phyloP scores from a whole-genome alignment of 2,329 filamentous ascomycete genomes.

The Saccharata proteae region DNA sequence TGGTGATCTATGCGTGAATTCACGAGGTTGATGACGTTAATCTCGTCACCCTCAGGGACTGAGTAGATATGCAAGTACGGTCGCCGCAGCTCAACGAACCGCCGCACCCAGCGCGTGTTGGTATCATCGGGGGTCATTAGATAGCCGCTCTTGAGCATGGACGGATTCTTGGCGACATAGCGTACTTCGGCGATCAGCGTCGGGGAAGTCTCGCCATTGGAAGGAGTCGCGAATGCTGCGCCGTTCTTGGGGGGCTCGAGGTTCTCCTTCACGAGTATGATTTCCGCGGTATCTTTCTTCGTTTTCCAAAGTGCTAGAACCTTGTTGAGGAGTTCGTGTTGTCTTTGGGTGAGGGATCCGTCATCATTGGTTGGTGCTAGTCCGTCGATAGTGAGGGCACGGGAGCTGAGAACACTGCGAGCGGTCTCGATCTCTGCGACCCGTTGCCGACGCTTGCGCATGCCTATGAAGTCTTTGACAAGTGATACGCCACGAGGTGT shows the following conservation, averaged over 20 bases:
- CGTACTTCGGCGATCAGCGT: conserved; percentile 66
- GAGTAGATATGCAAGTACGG: conserved; percentile 89
- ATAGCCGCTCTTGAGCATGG: conserved; percentile 71
- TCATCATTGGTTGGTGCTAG: conserved; percentile 18
- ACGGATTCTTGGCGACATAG: conserved; percentile 61
- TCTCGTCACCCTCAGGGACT: conserved; percentile 74
- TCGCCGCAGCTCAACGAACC: conserved; percentile 81
- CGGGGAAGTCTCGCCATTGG: conserved; percentile 38
- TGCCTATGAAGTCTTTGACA: conserved; percentile 72
- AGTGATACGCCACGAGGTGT: conserved; percentile 79
- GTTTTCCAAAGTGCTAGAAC: conserved; percentile 53
- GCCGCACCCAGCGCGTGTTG: conserved; percentile 74
- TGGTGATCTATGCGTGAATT: conserved; percentile 88
- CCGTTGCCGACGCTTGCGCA: conserved; percentile 61
- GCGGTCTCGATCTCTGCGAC: conserved; percentile 70
- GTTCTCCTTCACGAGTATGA: conserved; percentile 36
- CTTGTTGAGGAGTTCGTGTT: conserved; percentile 35
- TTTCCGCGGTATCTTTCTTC: conserved; percentile 29
- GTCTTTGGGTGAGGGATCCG: conserved; percentile 14
- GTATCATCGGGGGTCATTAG: conserved; percentile 74
- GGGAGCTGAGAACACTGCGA: conserved; percentile 51
- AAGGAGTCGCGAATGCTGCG: conserved; percentile 27
- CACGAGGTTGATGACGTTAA: conserved; percentile 76
- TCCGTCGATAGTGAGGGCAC: conserved; percentile 16
- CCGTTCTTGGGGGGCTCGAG: conserved; percentile 60